These are phyloP conservation scores for Calonectria pseudoturangicola DNA, from an alignment of 2,329 filamentous ascomycete species.

Conservation along the genomic window DNA sequence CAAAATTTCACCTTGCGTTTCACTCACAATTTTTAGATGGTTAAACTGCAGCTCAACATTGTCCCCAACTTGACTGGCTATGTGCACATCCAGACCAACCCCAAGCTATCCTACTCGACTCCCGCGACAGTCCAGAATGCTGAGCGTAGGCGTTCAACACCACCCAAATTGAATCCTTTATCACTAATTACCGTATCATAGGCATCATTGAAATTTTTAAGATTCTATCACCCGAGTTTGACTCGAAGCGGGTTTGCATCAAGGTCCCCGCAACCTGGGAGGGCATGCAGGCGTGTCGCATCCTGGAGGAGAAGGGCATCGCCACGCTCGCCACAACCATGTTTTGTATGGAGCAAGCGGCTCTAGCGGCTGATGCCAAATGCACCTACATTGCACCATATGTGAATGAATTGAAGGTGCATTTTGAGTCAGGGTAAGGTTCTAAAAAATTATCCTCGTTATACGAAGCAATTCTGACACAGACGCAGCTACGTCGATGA, in stretches of 20 bases:
- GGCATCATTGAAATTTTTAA: slow-evolving; percentile 65
- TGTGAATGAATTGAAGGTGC: slow-evolving; percentile 78
- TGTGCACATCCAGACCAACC: slow-evolving; percentile 77
- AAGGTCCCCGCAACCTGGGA: slow-evolving; percentile 80
- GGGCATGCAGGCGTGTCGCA: slow-evolving; percentile 75
- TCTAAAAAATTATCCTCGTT: neutral
- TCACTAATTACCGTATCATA: slow-evolving; percentile 49
- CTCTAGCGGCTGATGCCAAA: slow-evolving; percentile 72
- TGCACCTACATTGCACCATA: slow-evolving; percentile 80
- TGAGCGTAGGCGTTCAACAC: slow-evolving; percentile 61
- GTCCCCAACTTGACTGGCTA: slow-evolving; percentile 69
- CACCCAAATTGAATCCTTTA: neutral
- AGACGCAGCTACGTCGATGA: slow-evolving; percentile 66
- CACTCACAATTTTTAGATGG: slow-evolving; percentile 64
- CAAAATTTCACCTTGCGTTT: too few relatives aligned
- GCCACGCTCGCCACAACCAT: slow-evolving; percentile 77
- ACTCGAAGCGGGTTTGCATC: slow-evolving; percentile 73
- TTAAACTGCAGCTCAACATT: slow-evolving; percentile 72
- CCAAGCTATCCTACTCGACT: slow-evolving; percentile 71
- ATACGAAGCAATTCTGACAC: neutral
- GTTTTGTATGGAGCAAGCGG: slow-evolving; percentile 77
- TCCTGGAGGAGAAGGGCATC: slow-evolving; percentile 72
- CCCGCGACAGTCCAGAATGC: slow-evolving; percentile 70
- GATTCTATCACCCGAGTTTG: slow-evolving; percentile 55
- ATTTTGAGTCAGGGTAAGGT: slow-evolving; percentile 71